Conservation (phyloP, 352 stramenopile species). For the Globisporangium splendens region DNA sequence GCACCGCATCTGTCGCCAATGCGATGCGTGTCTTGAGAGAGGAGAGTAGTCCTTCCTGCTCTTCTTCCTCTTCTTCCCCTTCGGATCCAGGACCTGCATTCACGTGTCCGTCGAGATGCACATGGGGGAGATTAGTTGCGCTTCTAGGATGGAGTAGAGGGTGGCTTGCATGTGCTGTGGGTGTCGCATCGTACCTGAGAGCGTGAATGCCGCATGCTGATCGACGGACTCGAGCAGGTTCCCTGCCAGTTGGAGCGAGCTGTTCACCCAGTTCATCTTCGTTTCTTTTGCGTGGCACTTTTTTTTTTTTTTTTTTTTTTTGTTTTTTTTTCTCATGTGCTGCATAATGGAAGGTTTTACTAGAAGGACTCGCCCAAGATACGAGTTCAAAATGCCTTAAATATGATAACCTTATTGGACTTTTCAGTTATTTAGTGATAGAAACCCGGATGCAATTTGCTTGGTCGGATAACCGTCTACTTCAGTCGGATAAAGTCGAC, state of each 20-base stretch:
- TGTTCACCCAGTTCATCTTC: constrained; percentile 83
- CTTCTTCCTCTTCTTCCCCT: constrained; percentile 3
- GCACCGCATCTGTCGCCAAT: constrained; percentile 9
- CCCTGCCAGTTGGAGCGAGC: constrained; percentile 73
- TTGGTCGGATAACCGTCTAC: too few species aligned
- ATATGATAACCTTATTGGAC: too few species aligned
- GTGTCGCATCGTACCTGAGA: constrained; percentile 23
- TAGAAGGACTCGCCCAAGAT: too few species aligned
- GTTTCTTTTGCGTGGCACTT: neutral
- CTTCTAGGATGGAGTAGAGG: too few species aligned
- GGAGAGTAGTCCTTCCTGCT: constrained; percentile 10
- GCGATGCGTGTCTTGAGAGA: constrained; percentile 10
- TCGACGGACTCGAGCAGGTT: constrained; percentile 84
- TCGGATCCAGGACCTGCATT: constrained; percentile 11
- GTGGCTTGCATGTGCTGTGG: neutral
- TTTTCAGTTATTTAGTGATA: too few species aligned
- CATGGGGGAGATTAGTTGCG: constrained; percentile 4
- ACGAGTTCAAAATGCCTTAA: too few species aligned
- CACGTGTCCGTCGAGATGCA: constrained; percentile 6
- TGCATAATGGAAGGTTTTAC: too few species aligned
- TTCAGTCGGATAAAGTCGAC: too few species aligned
- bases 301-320: neutral
- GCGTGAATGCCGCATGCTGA: constrained; percentile 76
- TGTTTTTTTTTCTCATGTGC: too few species aligned
- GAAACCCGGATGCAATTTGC: too few species aligned